Evolutionary conservation across 306 rosid species (phyloP), one percentile per base, ranked within the genome.

Genomic region (Pterocarpus macrocarpus): DNA sequence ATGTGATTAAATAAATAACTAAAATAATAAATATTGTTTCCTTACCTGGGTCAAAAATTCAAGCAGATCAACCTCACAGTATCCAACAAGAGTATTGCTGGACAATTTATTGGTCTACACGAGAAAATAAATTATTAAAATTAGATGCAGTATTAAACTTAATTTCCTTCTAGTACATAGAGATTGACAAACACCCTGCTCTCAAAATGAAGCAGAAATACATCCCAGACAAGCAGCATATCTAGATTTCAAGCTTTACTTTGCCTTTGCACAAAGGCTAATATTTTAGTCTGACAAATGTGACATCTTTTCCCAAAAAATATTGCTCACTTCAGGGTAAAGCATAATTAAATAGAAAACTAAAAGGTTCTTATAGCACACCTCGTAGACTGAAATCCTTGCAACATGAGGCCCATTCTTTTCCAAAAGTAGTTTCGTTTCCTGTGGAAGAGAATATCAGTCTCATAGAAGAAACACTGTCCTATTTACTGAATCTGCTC

Each of bases 321-420:
- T 33, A 57, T 53, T 6, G 56, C 80, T 61, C 44, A 68, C 12
- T 59, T 13, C 56, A 74, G 30, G 76, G 63, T 53, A 72, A 71
- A 10, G 61, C 78, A 78, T 28, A 67, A 70, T 17, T n/a, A 43
- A 80, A 30, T 71, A 72, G 77, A 77, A 56, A 55, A 67, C 61
- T 63, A 52, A 38, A 66, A 41, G 30, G 35, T 79, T 57, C 35
- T 73, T 49, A 77, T 64, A 77, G 61, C 88, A 73, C 41, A 95
- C 99, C 99, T 95, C 99, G 64, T 75, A 91, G 61, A 95, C 92
- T 66, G 99, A 93, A 71, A 95, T 85, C 79, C 97, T 88, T 63
- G 90, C 97, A 85, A 91, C 68, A 87, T 80, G 97, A 81, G 99
- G 90, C 63, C 98, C 98, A 33, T 85, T 85, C 75, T 87, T 88